Percentiles rank a stretch among this genome's conserved stretches.
Evolutionary conservation across 805 yeast genomes (phyloP).

Genomic region (Priceomyces haplophilus): DNA sequence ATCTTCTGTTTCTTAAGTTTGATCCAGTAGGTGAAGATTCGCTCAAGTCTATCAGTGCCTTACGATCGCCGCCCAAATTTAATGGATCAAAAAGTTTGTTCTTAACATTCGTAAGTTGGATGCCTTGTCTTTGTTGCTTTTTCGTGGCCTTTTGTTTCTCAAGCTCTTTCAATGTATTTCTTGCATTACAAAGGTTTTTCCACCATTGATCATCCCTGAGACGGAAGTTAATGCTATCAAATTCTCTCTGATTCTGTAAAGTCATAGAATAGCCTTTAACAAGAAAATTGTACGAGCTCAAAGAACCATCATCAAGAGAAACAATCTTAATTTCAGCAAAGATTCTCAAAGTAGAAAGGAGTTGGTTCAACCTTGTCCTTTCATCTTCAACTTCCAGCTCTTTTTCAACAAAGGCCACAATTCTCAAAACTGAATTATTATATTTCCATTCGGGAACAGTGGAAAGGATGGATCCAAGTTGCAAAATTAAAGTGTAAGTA

Average conservation of each 20-base stretch:
- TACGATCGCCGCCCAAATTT: slow-evolving; percentile 19
- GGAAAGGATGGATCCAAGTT: slow-evolving; percentile 85
- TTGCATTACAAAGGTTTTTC: slow-evolving; percentile 60
- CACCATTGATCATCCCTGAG: slow-evolving; percentile 82
- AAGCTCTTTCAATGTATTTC: slow-evolving; percentile 39
- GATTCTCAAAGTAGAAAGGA: slow-evolving; percentile 77
- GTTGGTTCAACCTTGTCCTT: slow-evolving; percentile 51
- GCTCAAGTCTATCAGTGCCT: slow-evolving; percentile 8
- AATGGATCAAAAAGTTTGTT: slow-evolving; percentile 24
- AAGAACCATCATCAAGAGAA: slow-evolving; percentile 56
- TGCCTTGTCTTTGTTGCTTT: slow-evolving; percentile 7
- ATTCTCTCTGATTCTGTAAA: slow-evolving; percentile 19
- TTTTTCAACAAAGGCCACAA: slow-evolving; percentile 86
- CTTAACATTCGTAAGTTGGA: slow-evolving; percentile 1
- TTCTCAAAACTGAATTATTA: slow-evolving; percentile 64
- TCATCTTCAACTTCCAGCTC: slow-evolving; percentile 71
- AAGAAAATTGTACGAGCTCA: slow-evolving; percentile 67
- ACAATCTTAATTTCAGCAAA: slow-evolving; percentile 76
- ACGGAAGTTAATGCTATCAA: slow-evolving; percentile 46
- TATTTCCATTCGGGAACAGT: slow-evolving; percentile 93
- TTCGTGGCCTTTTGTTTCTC: slow-evolving; percentile 27
- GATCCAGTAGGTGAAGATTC: slow-evolving; percentile 4
- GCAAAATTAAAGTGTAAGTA: slow-evolving; percentile 90
- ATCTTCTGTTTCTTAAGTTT: slow-evolving; percentile 32
- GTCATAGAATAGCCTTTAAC: slow-evolving; percentile 60